These are phyloP conservation scores for Coniosporium tulheliwenetii DNA, from an alignment of 2,329 filamentous ascomycete species.

Conservation along the genomic window DNA sequence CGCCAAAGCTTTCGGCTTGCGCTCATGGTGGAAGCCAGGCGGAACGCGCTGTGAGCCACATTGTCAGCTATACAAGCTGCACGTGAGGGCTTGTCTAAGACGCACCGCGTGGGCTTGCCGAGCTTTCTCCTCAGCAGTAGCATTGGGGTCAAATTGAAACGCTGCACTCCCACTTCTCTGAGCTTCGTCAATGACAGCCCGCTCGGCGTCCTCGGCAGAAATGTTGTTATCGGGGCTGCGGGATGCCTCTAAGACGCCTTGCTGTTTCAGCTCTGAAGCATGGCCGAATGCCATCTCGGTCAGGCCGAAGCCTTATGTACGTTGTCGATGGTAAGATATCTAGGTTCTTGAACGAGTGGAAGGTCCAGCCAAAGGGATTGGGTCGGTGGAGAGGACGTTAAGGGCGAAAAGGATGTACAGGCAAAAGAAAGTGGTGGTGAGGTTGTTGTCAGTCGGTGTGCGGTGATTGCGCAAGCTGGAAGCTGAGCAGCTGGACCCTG, in stretches of 20 bases:
- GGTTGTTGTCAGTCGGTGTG: too few relatives aligned
- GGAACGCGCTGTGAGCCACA: constrained; percentile 38
- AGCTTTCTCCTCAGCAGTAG: constrained; percentile 67
- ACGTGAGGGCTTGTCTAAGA: constrained; percentile 8
- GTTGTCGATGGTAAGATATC: too few relatives aligned
- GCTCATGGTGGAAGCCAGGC: constrained; percentile 45
- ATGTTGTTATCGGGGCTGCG: constrained; percentile 53
- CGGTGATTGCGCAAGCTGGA: too few relatives aligned
- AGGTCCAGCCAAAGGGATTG: too few relatives aligned
- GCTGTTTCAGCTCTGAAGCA: constrained; percentile 56
- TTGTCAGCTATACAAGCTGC: background rate
- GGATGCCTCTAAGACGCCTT: constrained; percentile 66
- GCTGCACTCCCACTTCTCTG: constrained; percentile 64
- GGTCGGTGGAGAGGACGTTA: too few relatives aligned
- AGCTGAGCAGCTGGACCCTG: too few relatives aligned
- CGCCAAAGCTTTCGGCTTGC: constrained; percentile 48
- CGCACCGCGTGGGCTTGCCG: constrained; percentile 63
- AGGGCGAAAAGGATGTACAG: too few relatives aligned
- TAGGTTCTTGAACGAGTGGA: too few relatives aligned
- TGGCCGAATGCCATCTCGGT: constrained; percentile 3
- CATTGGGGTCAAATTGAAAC: constrained; percentile 77
- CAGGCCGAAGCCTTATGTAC: too few relatives aligned
- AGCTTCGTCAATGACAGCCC: constrained; percentile 60
- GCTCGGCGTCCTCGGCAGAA: constrained; percentile 55
- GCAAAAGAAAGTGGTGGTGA: too few relatives aligned